Percentiles rank a stretch among this genome's conserved stretches.
These are phyloP conservation scores for Aquilaria malaccensis DNA, from an alignment of 345 rosid species.

Conservation along the genomic window DNA sequence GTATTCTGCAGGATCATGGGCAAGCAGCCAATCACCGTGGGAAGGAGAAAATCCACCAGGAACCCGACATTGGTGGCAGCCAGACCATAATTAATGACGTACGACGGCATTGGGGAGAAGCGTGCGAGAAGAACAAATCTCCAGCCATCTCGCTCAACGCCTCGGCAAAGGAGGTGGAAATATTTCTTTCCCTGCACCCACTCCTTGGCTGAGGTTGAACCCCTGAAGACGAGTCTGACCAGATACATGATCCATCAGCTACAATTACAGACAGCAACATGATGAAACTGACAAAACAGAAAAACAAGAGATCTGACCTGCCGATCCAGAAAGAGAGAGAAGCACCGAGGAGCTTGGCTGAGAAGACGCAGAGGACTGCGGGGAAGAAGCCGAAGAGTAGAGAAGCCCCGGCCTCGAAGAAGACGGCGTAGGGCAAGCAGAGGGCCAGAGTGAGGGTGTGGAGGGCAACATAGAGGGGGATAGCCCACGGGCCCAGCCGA, in stretches of 20 bases:
- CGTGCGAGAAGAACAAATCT: constrained; percentile 90
- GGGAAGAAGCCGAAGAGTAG: constrained; percentile 80
- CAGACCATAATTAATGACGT: constrained; percentile 77
- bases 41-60: constrained; percentile 76
- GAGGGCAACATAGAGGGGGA: constrained; percentile 71
- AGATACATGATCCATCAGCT: constrained; percentile 10
- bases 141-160: constrained; percentile 94
- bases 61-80: constrained; percentile 84
- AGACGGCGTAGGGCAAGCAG: constrained; percentile 81
- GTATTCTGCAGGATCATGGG: constrained; percentile 97
- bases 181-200: constrained; percentile 71
- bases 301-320: constrained; percentile 35
- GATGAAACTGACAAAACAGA: not conserved
- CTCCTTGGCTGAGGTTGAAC: constrained; percentile 55
- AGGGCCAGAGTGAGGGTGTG: constrained; percentile 73
- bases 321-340: constrained; percentile 90
- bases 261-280: constrained; percentile 1
- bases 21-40: constrained; percentile 71
- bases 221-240: constrained; percentile 62
- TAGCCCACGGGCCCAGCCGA: constrained; percentile 77
- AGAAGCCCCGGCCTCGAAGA: constrained; percentile 89
- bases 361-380: constrained; percentile 68
- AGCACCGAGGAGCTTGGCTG: constrained; percentile 78
- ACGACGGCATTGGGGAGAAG: constrained; percentile 92
- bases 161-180: constrained; percentile 63